Base-by-base conservation (phyloP, 108 stramenopile genomes). In the Cyclotella atomus region DNA sequence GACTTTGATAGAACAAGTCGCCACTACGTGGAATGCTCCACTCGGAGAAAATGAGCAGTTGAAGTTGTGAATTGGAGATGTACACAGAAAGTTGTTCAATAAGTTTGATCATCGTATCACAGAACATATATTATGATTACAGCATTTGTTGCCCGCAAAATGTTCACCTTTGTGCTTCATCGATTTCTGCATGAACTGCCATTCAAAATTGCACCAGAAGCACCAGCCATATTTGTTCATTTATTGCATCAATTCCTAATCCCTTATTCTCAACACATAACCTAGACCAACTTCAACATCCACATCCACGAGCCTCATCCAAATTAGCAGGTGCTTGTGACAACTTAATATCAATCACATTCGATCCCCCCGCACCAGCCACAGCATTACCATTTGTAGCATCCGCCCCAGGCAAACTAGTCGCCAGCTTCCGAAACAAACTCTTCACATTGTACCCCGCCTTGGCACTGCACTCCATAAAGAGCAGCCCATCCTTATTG, bases 391-490 rank as follows among this genome's bases (percentile, higher is more conserved):
- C 86, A 66, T 81, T 87, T 10, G 81, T 73, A 15, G 80, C 81
- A 47, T 94, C 89, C 54, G 88, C 86, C 33, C 97, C 97, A 15
- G 98, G 98, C 67, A 99, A 86, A 30, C 97, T 91, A 30, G 95
- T 96, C 19, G 99, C 99, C 29, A 99, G 79, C 71, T 97, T 96
- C 49, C 97, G 92, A 85, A 99, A 99, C 66, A 99, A 87, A 44
- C 89, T 85, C 87, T 98, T 98, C 62, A 98, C 95, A 77, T 99
- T 99, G 88, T 95, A 97, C 25, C 97, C 97, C 46, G 96, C 96
- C 91, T 98, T 99, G 71, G 99, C 99, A 77, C 89, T 91, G 60
- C 97, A 97, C 79, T 99, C 99, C 87, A 98, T 97, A 83, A 99
- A 99, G 75, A 99, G 83, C 19, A 98, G 79, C 14, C 90, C 93